Conservation (phyloP, 1,284 basidiomycete genomes). For the Ganoderma multipileum region DNA sequence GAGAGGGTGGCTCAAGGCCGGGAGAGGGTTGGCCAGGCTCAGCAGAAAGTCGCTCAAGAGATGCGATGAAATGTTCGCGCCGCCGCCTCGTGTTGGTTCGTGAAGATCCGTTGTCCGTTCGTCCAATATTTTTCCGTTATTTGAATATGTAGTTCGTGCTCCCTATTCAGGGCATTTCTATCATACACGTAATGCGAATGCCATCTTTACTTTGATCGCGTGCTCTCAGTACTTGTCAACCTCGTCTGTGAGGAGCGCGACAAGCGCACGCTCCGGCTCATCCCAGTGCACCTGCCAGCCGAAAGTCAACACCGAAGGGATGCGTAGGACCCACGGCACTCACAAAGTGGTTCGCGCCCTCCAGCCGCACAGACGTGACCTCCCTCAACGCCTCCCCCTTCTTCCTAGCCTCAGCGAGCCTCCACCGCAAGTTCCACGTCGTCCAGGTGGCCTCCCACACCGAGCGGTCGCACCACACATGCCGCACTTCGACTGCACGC, state of each 20-base stretch:
- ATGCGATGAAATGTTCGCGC: neutral
- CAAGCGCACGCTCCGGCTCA: conserved; percentile 27
- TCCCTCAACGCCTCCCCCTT: conserved; percentile 12
- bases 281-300: conserved; percentile 34
- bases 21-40: neutral
- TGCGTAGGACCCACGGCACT: neutral
- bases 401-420: conserved; percentile 7
- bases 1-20: neutral
- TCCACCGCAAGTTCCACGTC: conserved; percentile 8
- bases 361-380: conserved; percentile 13
- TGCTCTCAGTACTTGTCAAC: neutral
- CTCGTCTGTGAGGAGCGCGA: conserved; percentile 14
- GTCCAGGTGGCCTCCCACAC: conserved; percentile 27
- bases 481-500: conserved; percentile 16
- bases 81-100: too few relatives aligned
- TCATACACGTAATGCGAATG: neutral
- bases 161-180: neutral
- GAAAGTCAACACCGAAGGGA: neutral
- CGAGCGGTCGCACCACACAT: conserved; percentile 21
- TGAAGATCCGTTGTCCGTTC: too few relatives aligned
- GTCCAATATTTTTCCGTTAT: too few relatives aligned
- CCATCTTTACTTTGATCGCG: neutral
- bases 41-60: too few relatives aligned
- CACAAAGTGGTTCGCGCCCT: conserved; percentile 33
- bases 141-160: neutral